Base-by-base conservation (phyloP, 129 eudicot species). In the Glebionis coronaria region DNA sequence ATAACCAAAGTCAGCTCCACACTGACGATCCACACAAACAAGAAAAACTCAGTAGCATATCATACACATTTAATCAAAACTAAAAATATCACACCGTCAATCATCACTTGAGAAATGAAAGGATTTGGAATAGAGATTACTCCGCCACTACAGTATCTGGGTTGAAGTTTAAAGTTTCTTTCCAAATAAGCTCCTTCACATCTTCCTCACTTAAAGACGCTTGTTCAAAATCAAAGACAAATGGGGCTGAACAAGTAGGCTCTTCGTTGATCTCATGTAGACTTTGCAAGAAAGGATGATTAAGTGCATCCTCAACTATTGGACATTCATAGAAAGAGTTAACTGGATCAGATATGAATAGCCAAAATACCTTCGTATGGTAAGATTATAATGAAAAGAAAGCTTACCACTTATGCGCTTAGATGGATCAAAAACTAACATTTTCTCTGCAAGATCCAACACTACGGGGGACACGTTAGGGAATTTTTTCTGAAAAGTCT, bases 221-320 rank as follows among this genome's bases (percentile, higher is more conserved):
- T 70, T 91, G 92, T 62, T 91, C 97, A 71, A 91, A 87, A 79
- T 87, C 97, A 67, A 91, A 91, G 19, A 59, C 72, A 65, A 91
- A 91, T 2, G 97, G 90, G 19, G 80, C 71, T n/a, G 84, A 56
- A 78, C 97, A 91, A 76, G 80, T 81, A 10, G 97, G 97, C 82
- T 91, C 97, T 80, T 91, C 97, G 5, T 91, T 91, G 71, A 91
- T 91, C 88, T 91, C 95, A 55, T 91, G 97, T 14, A 91, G 86
- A 63, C 97, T 82, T 40, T 61, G 79, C 59, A 91, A 46, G 72
- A 87, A 91, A 21, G 97, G 95, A 65, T 91, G 95, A 75, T 82
- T 84, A 60, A 91, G 70, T 38, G 97, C 97, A 54, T 91, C 93
- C 77, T 91, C 97, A 63, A 91, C 97, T 91, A 11, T 42, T 20